A percentile compares a stretch with the other conserved stretches of the same genome.
These are phyloP conservation scores for Cryphonectria nitschkei DNA, from an alignment of 2,329 filamentous ascomycete species.

Conservation along the genomic window DNA sequence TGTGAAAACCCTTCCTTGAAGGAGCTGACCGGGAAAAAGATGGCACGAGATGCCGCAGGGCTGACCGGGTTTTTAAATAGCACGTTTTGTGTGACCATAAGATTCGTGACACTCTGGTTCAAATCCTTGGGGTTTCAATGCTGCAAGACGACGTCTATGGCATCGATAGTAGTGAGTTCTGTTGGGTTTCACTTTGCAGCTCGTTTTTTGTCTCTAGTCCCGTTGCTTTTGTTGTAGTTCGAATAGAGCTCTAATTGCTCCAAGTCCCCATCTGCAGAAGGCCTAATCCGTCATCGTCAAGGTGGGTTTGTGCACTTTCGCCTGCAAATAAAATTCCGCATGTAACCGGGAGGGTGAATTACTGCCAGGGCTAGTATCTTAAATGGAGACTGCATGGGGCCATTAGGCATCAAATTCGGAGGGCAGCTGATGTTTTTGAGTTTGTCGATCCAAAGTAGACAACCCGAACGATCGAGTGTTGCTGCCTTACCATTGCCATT, in stretches of 20 bases:
- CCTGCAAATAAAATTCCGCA: neutral
- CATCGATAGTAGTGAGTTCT: neutral
- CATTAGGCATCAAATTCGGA: neutral
- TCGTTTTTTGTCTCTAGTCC: neutral
- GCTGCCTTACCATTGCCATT: slow-evolving; percentile 12
- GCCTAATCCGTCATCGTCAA: neutral
- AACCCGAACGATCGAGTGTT: neutral
- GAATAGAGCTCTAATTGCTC: neutral
- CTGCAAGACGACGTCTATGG: neutral
- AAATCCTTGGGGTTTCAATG: neutral
- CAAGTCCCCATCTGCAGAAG: neutral
- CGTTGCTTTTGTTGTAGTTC: neutral
- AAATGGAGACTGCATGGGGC: neutral
- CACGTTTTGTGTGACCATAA: slow-evolving; percentile 11
- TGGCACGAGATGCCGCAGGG: neutral
- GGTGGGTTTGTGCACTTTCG: neutral
- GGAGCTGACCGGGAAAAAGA: slow-evolving; percentile 12
- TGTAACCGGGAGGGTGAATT: neutral
- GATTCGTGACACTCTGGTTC: neutral
- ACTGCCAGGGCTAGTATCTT: neutral
- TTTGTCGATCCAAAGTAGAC: neutral
- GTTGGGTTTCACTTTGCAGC: slow-evolving; percentile 5
- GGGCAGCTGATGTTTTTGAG: neutral
- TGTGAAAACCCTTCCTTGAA: slow-evolving; percentile 10
- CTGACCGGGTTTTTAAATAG: slow-evolving; percentile 9